Evolutionary conservation across 768 basidiomycete genomes (phyloP).

Genomic region (Agrocybe pediades): DNA sequence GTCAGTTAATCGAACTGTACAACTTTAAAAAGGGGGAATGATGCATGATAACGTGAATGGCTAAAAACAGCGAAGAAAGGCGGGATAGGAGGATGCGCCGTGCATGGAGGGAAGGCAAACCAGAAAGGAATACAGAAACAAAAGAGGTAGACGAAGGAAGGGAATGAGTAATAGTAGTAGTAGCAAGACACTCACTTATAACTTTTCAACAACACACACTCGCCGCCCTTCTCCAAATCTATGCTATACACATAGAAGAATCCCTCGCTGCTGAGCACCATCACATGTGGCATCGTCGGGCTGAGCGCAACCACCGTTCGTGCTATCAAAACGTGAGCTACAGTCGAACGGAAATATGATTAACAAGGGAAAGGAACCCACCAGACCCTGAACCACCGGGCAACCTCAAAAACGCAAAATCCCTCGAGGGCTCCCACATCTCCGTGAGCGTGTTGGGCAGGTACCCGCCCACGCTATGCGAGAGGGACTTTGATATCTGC

Average conservation of each 20-base stretch:
- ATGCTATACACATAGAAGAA: conserved; percentile 96
- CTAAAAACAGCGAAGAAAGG: too few relatives aligned
- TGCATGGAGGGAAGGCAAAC: too few relatives aligned
- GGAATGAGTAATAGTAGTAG: neutral
- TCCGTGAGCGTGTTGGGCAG: conserved; percentile 89
- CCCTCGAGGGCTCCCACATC: conserved; percentile 95
- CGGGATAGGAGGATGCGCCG: too few relatives aligned
- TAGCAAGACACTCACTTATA: conserved; percentile 59
- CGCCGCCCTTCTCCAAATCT: conserved; percentile 94
- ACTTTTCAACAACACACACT: conserved; percentile 93
- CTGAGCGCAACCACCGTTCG: conserved; percentile 89
- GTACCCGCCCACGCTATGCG: conserved; percentile 81
- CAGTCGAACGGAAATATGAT: neutral
- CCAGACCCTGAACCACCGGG: conserved; percentile 35
- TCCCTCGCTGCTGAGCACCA: conserved; percentile 95
- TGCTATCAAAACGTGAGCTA: too few relatives aligned
- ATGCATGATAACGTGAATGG: too few relatives aligned
- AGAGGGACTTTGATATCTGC: conserved; percentile 73
- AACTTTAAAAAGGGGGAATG: too few relatives aligned
- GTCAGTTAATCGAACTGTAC: too few relatives aligned
- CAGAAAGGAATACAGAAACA: neutral
- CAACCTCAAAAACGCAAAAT: conserved; percentile 89
- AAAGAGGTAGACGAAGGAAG: neutral
- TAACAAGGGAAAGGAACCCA: neutral
- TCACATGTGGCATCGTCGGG: conserved; percentile 91